phyloP scores from a whole-genome alignment of 1,139 yeast species.

The Saccharomyces hybrid region DNA sequence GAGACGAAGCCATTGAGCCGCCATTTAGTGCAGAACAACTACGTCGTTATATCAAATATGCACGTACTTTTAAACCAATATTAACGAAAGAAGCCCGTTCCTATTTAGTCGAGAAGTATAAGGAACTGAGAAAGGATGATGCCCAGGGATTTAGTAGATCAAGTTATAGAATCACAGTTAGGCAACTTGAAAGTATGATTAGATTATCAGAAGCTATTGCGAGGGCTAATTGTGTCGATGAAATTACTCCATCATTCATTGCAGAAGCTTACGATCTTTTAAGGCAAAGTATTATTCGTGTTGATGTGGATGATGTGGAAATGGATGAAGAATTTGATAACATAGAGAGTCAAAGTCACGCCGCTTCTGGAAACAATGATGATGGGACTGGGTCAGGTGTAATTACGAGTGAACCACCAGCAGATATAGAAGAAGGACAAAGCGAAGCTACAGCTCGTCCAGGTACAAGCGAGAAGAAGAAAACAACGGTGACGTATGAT shows the following conservation, averaged over 20 bases:
- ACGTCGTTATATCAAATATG: constrained; percentile 82
- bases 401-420: neutral
- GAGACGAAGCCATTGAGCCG: constrained; percentile 86
- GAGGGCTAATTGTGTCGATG: constrained; percentile 90
- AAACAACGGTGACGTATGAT: constrained; percentile 68
- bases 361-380: constrained; percentile 14
- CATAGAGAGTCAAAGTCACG: constrained; percentile 25
- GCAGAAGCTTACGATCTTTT: constrained; percentile 89
- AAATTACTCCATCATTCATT: constrained; percentile 78
- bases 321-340: constrained; percentile 57
- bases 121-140: constrained; percentile 83
- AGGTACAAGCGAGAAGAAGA: constrained; percentile 21
- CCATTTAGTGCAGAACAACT: constrained; percentile 88
- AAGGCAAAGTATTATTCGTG: constrained; percentile 87
- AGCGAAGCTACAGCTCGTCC: constrained; percentile 4
- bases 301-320: constrained; percentile 89
- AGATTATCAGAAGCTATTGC: constrained; percentile 96
- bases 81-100: constrained; percentile 79
- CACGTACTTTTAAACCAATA: constrained; percentile 86
- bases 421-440: neutral
- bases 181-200: constrained; percentile 92
- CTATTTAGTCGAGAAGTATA: constrained; percentile 70
- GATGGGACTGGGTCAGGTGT: neutral
- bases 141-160: constrained; percentile 75
- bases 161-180: constrained; percentile 89